A percentile compares a stretch with the other conserved stretches of the same genome.
Evolutionary conservation across 2,329 filamentous ascomycete genomes (phyloP).

Genomic region (Venturia aucupariae): DNA sequence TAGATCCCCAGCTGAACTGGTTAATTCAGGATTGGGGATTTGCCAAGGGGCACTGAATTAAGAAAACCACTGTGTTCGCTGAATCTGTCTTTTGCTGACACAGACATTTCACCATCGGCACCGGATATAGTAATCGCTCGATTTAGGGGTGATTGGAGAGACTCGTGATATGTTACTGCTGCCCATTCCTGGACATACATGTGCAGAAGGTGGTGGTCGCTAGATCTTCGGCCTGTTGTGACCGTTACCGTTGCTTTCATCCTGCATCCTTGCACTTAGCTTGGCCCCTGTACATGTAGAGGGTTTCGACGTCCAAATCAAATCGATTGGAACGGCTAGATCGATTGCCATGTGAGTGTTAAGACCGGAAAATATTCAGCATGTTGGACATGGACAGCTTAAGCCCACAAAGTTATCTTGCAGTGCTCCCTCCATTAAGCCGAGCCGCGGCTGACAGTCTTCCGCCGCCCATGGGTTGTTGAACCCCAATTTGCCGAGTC

Average conservation of each 20-base stretch:
- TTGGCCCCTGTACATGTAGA: background rate
- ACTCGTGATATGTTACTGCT: background rate
- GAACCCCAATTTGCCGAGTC: background rate
- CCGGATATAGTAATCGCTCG: background rate
- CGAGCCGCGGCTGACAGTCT: background rate
- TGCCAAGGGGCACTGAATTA: background rate
- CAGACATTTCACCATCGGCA: background rate
- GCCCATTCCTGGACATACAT: background rate
- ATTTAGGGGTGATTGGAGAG: background rate
- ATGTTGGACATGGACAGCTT: background rate
- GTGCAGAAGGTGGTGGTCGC: background rate
- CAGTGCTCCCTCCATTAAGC: too few relatives aligned
- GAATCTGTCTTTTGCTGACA: background rate
- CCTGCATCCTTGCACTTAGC: constrained; percentile 1
- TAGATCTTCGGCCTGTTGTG: background rate
- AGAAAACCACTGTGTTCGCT: too few relatives aligned
- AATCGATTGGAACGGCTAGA: background rate
- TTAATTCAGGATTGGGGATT: too few relatives aligned
- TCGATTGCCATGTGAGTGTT: background rate
- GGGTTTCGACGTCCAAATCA: background rate
- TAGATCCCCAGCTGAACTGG: background rate
- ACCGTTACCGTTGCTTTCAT: background rate
- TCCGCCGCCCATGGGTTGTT: background rate
- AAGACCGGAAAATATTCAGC: background rate
- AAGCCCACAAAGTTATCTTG: background rate